Evolutionary conservation across 768 basidiomycete species (phyloP).

Genomic region (Suillus clintonianus): DNA sequence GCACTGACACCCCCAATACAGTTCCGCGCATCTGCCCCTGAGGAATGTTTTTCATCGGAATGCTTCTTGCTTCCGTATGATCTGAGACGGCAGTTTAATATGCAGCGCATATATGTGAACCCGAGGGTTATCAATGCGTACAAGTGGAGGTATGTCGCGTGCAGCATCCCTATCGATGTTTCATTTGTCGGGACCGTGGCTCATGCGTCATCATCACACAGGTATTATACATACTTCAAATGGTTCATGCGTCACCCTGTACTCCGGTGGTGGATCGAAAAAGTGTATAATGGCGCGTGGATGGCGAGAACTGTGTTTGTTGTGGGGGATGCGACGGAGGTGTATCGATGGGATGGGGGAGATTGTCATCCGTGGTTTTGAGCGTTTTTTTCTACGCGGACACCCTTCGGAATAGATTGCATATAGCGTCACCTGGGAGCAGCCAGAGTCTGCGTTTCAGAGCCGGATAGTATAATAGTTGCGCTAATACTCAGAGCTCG

Average conservation of each 20-base stretch:
- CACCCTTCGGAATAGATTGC: no score
- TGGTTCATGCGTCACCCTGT: constrained; percentile 39
- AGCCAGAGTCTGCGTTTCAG: no score
- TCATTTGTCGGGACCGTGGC: neutral
- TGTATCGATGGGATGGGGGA: constrained; percentile 10
- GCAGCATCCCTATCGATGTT: neutral
- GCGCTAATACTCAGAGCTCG: no score
- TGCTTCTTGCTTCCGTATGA: constrained; percentile 46
- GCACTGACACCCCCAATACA: constrained; percentile 32
- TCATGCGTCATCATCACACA: neutral
- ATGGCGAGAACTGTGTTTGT: constrained; percentile 38
- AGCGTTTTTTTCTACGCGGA: neutral
- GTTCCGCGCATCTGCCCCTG: constrained; percentile 30
- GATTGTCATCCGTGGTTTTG: neutral
- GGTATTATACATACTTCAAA: constrained; percentile 36
- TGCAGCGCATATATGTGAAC: constrained; percentile 40
- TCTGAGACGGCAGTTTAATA: constrained; percentile 38
- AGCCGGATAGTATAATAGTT: no score
- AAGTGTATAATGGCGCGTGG: constrained; percentile 37
- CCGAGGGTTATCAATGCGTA: constrained; percentile 42
- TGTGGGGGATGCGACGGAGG: constrained; percentile 31
- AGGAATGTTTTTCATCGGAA: constrained; percentile 40
- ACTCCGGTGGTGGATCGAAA: constrained; percentile 44
- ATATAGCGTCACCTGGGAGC: no score
- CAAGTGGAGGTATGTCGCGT: constrained; percentile 31